Base-by-base conservation (phyloP, 2,329 filamentous ascomycete species). In the Mariannaea sp. region DNA sequence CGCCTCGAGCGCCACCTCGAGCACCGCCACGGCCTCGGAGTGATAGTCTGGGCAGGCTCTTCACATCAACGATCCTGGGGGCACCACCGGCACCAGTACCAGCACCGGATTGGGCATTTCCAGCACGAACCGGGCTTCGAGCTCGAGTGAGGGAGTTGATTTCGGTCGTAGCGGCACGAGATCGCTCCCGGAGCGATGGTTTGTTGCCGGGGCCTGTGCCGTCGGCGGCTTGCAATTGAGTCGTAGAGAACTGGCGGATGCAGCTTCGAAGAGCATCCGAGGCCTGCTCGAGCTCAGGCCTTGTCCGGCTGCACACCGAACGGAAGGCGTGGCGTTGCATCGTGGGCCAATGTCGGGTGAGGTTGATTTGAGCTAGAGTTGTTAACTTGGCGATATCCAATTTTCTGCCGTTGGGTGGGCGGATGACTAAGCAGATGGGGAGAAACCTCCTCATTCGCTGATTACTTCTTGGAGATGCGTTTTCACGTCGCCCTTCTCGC, bases 251-350 rank as follows among this genome's bases (percentile, higher is more conserved):
- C 51, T 68, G 62, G 38, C 69, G 70, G 49, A 72, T 65, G 58
- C 68, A 74, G 33, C 54, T 68, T 60, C 56, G 66, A 38, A 73
- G 54, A 29, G 69, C 62, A 24, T 68, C 53, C 7, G 65, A 68
- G 49, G 59, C 66, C 60, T 66, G 67, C 50, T 67, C 59, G 36
- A 70, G 57, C 58, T 73, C 70, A 24, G 69, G 69, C 62, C 68
- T 67, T 56, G 71, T 65, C 46, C 71, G 71, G 55, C 61, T 61
- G 58, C 68, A 70, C 42, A 68, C 66, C 60, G 72, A 74, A 63
- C 72, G 72, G 47, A 76, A 66, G 33, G 68, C 67, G 60, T 73
- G 71, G 33, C 68, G 67, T 50, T 72, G 70, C 73, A 75, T 75
- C 56, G 55, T 69, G 59, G 61, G 50, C 56, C 49, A 54, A 49